A percentile compares a stretch with the other conserved stretches of the same genome.
Evolutionary conservation across 257 asterid genomes (phyloP).

Genomic region (Ophiorrhiza pumila): DNA sequence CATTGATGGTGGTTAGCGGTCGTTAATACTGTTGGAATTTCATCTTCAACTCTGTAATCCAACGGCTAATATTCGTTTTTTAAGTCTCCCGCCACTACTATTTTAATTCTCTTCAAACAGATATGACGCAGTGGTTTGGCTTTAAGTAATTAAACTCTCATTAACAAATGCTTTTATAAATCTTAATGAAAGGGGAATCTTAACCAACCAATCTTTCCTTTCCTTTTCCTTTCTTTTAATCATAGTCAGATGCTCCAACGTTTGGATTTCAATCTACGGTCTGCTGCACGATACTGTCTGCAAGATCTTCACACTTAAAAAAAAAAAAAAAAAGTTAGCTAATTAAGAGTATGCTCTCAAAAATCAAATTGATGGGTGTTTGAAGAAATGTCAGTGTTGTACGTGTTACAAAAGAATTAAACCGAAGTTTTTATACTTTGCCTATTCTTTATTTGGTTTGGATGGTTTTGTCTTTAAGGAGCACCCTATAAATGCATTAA

Average conservation of each 20-base stretch:
- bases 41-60: neutral
- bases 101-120: neutral
- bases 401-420: too few relatives aligned
- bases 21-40: slow-evolving; percentile 30
- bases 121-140: slow-evolving; percentile 23
- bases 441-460: too few relatives aligned
- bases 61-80: neutral
- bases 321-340: too few relatives aligned
- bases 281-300: too few relatives aligned
- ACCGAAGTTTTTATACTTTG: too few relatives aligned
- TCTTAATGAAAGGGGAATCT: slow-evolving; percentile 39
- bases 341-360: too few relatives aligned
- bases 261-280: too few relatives aligned
- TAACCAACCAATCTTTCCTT: slow-evolving; percentile 40
- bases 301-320: too few relatives aligned
- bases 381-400: too few relatives aligned
- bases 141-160: neutral
- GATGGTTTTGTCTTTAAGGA: too few relatives aligned
- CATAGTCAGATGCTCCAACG: neutral
- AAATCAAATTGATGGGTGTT: too few relatives aligned
- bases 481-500: too few relatives aligned
- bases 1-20: slow-evolving; percentile 64
- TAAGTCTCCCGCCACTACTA: neutral
- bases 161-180: slow-evolving; percentile 12
- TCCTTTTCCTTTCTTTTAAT: slow-evolving; percentile 1